Evolutionary conservation across 768 basidiomycete species (phyloP), one percentile per base, ranked within the genome.

Genomic region (Termitomyces bulborhizus): DNA sequence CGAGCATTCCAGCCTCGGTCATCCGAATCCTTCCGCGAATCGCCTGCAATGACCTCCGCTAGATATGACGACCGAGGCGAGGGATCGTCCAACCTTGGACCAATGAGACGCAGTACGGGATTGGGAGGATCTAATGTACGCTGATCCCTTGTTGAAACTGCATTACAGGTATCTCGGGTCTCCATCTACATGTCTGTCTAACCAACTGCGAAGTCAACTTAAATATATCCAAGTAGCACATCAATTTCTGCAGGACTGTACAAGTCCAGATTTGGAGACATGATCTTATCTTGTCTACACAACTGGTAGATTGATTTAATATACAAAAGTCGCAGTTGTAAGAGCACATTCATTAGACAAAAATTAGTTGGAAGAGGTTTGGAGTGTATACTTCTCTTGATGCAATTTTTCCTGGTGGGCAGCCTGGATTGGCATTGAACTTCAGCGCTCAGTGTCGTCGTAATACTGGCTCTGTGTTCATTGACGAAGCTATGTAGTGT

Each of bases 121-220:
- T 80, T 87, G 54, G 93, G 92, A 31, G 84, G 90, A 27, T 88
- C 90, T 4, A 83, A 69, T 57, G 84, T 86, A 27, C 76, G 90
- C 57, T 93, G 68, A 63, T 50, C 15, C n/a, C 36, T 24, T 26
- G 3, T 18, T 44, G 1, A 4, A 15, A 39, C 6, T 26, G 37
- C 9, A 9, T 9, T 32, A 1, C 8, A 32, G 31, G 31, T 32
- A 32, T 32, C 1, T 21, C 21, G 21, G 21, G 21, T 21, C 21
- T 21, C 21, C 21, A n/a, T 24, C 9, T 24, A 26, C 18, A 24
- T 24, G n/a, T 40, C 18, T 40, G 16, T 8, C n/a, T 40, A 3
- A 40, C 2, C 39, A 8, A 18, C n/a, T 18, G 18, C n/a, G 39
- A 40, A 40, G 34, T 37, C 15, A 37, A 37, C 4, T 37, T 34